Conservation (phyloP, 371 early-diverging fungal species). For the Sporodiniella umbellata region DNA sequence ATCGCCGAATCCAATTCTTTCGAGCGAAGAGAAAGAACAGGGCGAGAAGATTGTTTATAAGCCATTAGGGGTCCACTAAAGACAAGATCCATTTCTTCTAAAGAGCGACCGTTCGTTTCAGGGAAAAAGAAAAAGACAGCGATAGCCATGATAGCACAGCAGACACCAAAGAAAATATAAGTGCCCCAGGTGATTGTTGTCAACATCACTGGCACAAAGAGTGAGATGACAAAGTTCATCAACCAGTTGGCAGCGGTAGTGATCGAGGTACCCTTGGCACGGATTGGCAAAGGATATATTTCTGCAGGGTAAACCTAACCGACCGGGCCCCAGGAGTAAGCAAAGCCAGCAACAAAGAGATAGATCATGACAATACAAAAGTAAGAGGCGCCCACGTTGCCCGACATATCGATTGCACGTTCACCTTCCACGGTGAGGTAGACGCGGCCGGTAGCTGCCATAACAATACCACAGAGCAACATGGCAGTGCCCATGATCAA, state of each 20-base stretch:
- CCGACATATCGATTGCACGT: conserved; percentile 28
- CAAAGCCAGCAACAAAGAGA: conserved; percentile 49
- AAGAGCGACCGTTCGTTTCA: conserved; percentile 57
- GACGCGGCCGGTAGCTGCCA: conserved; percentile 28
- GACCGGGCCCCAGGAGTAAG: conserved; percentile 52
- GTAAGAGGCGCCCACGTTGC: conserved; percentile 37
- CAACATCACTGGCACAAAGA: conserved; percentile 45
- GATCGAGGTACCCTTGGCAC: conserved; percentile 48
- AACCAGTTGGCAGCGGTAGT: conserved; percentile 72
- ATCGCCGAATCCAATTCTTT: too few species aligned
- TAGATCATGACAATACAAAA: conserved; percentile 51
- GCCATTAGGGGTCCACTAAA: conserved; percentile 35
- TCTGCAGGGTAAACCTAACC: conserved; percentile 65
- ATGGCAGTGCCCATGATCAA: conserved; percentile 38
- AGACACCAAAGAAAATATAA: conserved; percentile 60
- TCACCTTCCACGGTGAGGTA: conserved; percentile 3
- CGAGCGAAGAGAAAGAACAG: too few species aligned
- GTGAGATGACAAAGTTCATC: conserved; percentile 48
- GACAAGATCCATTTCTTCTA: conserved; percentile 60
- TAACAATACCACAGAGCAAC: conserved; percentile 46
- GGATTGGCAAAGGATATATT: conserved; percentile 53
- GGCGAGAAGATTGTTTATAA: conserved; percentile 1
- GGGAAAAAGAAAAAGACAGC: conserved; percentile 45
- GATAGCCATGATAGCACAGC: conserved; percentile 38
- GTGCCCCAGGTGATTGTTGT: conserved; percentile 46